Evolutionary conservation across 805 yeast species (phyloP).

Genomic region (Candida suzukii): DNA sequence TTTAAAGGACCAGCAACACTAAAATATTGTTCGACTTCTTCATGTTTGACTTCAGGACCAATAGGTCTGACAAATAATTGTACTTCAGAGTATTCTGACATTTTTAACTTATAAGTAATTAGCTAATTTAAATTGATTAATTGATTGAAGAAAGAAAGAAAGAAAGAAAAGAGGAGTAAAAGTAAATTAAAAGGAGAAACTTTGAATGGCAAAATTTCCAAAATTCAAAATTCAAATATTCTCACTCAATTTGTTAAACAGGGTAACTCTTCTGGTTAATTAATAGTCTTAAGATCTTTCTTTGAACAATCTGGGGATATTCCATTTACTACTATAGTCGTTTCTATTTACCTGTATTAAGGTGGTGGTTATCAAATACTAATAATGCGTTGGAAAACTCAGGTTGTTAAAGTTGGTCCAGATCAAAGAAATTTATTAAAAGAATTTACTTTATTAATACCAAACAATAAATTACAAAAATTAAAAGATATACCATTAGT

Average conservation of each 20-base stretch:
- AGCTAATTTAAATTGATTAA: neutral
- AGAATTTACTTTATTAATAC: neutral
- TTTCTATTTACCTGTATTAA: too few relatives aligned
- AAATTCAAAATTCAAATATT: too few relatives aligned
- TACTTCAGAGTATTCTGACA: conserved; percentile 25
- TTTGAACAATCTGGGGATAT: too few relatives aligned
- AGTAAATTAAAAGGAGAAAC: too few relatives aligned
- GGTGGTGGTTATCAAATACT: too few relatives aligned
- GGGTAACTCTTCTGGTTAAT: too few relatives aligned
- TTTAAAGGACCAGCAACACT: conserved; percentile 57
- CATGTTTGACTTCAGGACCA: conserved; percentile 26
- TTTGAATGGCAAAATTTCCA: too few relatives aligned
- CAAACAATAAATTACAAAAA: too few relatives aligned
- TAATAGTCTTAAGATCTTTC: too few relatives aligned
- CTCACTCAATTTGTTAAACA: too few relatives aligned
- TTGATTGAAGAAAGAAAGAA: neutral
- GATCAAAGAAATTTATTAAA: neutral
- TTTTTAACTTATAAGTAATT: neutral
- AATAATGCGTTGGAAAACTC: neutral
- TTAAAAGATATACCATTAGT: conserved; percentile 19
- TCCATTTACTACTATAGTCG: too few relatives aligned
- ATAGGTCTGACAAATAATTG: conserved; percentile 33
- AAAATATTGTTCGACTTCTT: conserved; percentile 65
- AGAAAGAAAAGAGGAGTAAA: too few relatives aligned
- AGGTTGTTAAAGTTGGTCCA: neutral